Evolutionary conservation across 192 early-diverging fungal species (phyloP), one percentile per base, ranked within the genome.

Genomic region (Helicostylum pulchrum): DNA sequence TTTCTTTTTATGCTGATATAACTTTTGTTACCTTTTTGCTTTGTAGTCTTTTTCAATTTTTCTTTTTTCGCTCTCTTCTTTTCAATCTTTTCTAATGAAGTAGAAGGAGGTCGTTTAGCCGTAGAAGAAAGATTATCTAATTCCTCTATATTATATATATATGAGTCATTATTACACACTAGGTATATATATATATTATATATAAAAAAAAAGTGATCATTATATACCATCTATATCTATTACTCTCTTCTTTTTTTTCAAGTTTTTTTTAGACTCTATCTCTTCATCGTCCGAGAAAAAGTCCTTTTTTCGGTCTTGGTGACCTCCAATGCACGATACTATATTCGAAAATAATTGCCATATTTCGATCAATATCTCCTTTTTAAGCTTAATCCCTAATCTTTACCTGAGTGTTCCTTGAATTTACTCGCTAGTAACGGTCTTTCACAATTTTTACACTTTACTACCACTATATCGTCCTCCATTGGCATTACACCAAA

Each of bases 361-460:
- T 39, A 39, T 39, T 39, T 39, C 36, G 36, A 39, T 39, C 36
- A 39, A 39, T 39, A 39, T 39, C 36, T 60, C 31, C 36, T 44
- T 31, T 44, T 39, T 39, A 39, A 39, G 36, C 46, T 48, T 2
- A 14, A 48, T 15, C 46, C 4, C 46, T 48, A 15, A 12, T 48
- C 0, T 30, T 44, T 76, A 87, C 87, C 83, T 67, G 78, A 32
- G 68, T 93, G 92, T 6, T 81, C 74, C 17, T 77, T 75, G 48
- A 89, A 85, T 7, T 75, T 81, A 17, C 76, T 81, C 7, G 87
- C 78, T 11, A 91, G 61, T 30, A 93, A 65, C 7, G 86, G 79
- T 57, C 87, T 87, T 15, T 76, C 43, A 62, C 92, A 93, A 12
- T 61, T 59, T 19, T 81, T 83, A 70, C 92, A 93, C 12, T 75